phyloP scores from a whole-genome alignment of 2,329 filamentous ascomycete genomes.

The Teratosphaeria gauchensis region DNA sequence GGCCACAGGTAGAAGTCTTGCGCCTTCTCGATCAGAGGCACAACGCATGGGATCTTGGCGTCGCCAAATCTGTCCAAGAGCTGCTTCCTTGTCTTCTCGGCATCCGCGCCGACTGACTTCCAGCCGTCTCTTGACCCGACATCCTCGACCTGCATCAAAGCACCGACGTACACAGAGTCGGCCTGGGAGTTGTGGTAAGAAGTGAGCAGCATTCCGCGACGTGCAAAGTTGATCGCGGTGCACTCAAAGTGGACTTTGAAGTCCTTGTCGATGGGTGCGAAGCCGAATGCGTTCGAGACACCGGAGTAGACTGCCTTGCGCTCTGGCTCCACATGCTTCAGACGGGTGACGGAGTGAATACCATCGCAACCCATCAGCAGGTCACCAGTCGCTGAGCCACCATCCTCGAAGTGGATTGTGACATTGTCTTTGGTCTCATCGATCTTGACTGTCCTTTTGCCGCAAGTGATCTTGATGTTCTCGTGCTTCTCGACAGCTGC shows the following conservation, averaged over 20 bases:
- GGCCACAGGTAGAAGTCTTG: constrained; percentile 38
- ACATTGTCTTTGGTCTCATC: constrained; percentile 27
- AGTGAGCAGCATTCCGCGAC: constrained; percentile 36
- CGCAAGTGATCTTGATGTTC: constrained; percentile 35
- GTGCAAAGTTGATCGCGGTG: constrained; percentile 37
- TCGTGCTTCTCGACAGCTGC: constrained; percentile 30
- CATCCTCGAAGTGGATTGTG: constrained; percentile 28
- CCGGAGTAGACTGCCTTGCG: constrained; percentile 34
- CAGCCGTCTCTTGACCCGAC: constrained; percentile 35
- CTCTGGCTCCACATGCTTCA: constrained; percentile 36
- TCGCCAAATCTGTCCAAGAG: constrained; percentile 33
- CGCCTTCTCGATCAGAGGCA: constrained; percentile 32
- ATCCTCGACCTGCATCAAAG: constrained; percentile 35
- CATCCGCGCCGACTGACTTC: constrained; percentile 36
- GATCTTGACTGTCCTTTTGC: constrained; percentile 34
- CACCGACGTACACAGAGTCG: constrained; percentile 35
- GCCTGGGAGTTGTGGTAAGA: constrained; percentile 29
- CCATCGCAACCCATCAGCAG: constrained; percentile 29
- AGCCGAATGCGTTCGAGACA: constrained; percentile 39
- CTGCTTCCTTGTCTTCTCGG: constrained; percentile 32
- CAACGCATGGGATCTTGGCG: constrained; percentile 28
- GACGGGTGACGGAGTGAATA: constrained; percentile 32
- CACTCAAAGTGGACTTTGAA: constrained; percentile 32
- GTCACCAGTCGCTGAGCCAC: constrained; percentile 22
- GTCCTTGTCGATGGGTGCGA: constrained; percentile 29